Base-by-base conservation (phyloP, 2,329 filamentous ascomycete species). In the Keithomyces neogunnii region DNA sequence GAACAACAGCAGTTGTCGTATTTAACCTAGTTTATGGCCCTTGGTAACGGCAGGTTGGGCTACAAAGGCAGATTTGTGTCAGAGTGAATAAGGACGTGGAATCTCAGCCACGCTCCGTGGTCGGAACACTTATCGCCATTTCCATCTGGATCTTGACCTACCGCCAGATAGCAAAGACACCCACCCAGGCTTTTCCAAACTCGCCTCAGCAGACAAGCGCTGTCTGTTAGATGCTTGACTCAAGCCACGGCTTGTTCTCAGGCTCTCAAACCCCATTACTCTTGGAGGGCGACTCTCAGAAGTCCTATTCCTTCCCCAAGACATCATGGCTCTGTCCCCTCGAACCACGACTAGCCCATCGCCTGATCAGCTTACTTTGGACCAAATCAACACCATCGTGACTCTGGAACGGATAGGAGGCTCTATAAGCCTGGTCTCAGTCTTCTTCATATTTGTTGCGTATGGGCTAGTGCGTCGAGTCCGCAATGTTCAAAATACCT, bases 401-500 rank as follows among this genome's bases (percentile, higher is more conserved):
- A 60, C 69, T 44, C 66, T 80, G 47, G 79, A 82, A 63, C 70
- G 78, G 53, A 66, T 74, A 44, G 79, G 79, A 33, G 78, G 78
- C 8, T 71, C 71, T 11, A 57, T 82, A 52, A 81, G 78, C 28
- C 60, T 82, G 50, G 57, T 74, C 5, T 73, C 75, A 2, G 74
- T 82, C 9, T 51, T 73, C 29, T 63, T 74, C 32, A 76, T 82
- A 51, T 75, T 82, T 53, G 42, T 78, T 53, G 74, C 77, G 10
- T 83, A 76, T 53, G 69, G 65, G 10, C 47, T 73, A 1, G 76
- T 76, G 47, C 78, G 74, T 48, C 67, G 74, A 2, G 69, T 80
- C 19, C 75, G 79, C 11, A 81, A 78, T 26, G 75, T 83, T 0
- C 78, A 80, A 13, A 82, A 82, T 59, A 80, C 77, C 1, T 83